phyloP scores from a whole-genome alignment of 169 alveolate genomes.

The Cryptosporidium muris region DNA sequence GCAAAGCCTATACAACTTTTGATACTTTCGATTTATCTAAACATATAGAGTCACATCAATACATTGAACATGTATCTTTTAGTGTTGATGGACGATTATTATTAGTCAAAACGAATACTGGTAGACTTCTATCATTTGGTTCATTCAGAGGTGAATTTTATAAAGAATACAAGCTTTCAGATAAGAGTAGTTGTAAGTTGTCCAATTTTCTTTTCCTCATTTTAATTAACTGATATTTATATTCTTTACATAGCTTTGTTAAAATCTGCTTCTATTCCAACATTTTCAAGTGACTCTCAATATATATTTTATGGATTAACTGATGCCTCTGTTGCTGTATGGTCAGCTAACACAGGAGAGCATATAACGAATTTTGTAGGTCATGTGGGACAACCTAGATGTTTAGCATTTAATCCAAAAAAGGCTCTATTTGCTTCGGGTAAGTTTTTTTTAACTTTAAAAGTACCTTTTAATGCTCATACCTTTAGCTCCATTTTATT shows the following conservation, averaged over 20 bases:
- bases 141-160: constrained; percentile 57
- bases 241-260: neutral
- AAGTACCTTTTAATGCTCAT: neutral
- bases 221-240: neutral
- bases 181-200: constrained; percentile 43
- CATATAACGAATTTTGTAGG: constrained; percentile 25
- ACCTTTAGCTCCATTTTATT: neutral
- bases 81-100: constrained; percentile 40
- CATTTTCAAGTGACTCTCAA: constrained; percentile 68
- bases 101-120: constrained; percentile 32
- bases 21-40: constrained; percentile 31
- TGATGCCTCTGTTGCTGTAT: constrained; percentile 18
- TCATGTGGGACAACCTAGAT: constrained; percentile 59
- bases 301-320: constrained; percentile 36
- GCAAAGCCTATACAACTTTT: constrained; percentile 51
- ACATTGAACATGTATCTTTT: constrained; percentile 44
- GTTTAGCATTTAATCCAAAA: constrained; percentile 48
- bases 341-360: constrained; percentile 48
- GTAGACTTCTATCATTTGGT: constrained; percentile 30
- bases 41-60: constrained; percentile 1
- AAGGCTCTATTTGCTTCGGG: constrained; percentile 70
- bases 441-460: constrained; percentile 22
- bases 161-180: constrained; percentile 35
- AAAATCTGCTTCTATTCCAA: constrained; percentile 31
- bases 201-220: neutral